A percentile compares a stretch with the other conserved stretches of the same genome.
Conservation (phyloP, 148 eudicot species). For the Silene latifolia region DNA sequence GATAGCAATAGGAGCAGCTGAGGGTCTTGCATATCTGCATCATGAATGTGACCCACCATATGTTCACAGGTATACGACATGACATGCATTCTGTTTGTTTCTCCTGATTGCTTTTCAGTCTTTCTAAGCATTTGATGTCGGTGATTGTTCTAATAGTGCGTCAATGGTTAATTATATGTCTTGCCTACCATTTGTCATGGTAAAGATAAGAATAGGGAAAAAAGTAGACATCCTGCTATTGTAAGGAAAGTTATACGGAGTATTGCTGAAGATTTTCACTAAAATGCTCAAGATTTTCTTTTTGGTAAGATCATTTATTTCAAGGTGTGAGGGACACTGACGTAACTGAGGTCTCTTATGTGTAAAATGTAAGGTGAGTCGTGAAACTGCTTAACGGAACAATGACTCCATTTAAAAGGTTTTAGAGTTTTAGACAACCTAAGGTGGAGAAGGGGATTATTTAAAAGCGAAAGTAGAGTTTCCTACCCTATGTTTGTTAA, state of each 20-base stretch:
- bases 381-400: not conserved
- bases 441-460: no score
- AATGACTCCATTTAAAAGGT: not conserved
- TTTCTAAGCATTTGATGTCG: not conserved
- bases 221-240: no score
- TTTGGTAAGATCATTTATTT: not conserved
- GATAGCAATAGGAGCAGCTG: slow-evolving; percentile 93
- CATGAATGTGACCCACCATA: slow-evolving; percentile 86
- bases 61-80: slow-evolving; percentile 76
- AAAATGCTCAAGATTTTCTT: not conserved
- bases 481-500: not conserved
- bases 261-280: not conserved
- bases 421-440: not conserved
- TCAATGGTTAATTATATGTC: not conserved
- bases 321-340: not conserved
- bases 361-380: not conserved
- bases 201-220: not conserved
- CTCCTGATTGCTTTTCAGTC: not conserved
- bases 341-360: not conserved
- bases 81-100: slow-evolving; percentile 6
- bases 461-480: no score
- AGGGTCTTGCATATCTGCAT: slow-evolving; percentile 79
- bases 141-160: not conserved
- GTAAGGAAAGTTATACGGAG: no score
- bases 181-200: not conserved